Conservation (phyloP, 2,329 filamentous ascomycete genomes). For the Pyricularia sp. region DNA sequence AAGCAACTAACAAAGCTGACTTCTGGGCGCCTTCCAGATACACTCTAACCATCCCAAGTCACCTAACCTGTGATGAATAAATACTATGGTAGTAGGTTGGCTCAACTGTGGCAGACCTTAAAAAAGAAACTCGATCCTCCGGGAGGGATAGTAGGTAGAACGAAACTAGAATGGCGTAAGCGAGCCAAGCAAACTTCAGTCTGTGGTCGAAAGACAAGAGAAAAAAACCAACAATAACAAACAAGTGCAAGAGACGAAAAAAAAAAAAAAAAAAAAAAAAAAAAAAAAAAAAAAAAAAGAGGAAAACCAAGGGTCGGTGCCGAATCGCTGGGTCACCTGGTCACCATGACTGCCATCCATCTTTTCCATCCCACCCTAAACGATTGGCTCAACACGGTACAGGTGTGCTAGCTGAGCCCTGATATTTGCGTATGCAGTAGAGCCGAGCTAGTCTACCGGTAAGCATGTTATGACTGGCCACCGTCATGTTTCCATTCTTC, state of each 20-base stretch:
- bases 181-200: not conserved
- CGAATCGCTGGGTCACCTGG: not conserved
- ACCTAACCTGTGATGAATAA: not conserved
- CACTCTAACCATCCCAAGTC: not conserved
- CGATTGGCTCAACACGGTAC: not conserved
- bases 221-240: not conserved
- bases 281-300: not conserved
- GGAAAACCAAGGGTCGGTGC: not conserved
- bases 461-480: not conserved
- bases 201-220: not conserved
- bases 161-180: not conserved
- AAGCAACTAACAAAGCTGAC: not conserved
- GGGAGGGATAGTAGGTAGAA: not conserved
- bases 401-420: not conserved
- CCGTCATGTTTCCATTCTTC: not conserved
- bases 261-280: not conserved
- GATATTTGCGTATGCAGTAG: not conserved
- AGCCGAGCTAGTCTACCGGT: not conserved
- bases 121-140: not conserved
- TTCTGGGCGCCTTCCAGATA: not conserved
- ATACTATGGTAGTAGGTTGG: not conserved
- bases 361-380: not conserved
- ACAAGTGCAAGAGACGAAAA: not conserved
- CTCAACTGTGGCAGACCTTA: not conserved
- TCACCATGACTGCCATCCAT: not conserved